phyloP scores from a whole-genome alignment of 495 filamentous ascomycete species.

The Pyrenula aspistea region DNA sequence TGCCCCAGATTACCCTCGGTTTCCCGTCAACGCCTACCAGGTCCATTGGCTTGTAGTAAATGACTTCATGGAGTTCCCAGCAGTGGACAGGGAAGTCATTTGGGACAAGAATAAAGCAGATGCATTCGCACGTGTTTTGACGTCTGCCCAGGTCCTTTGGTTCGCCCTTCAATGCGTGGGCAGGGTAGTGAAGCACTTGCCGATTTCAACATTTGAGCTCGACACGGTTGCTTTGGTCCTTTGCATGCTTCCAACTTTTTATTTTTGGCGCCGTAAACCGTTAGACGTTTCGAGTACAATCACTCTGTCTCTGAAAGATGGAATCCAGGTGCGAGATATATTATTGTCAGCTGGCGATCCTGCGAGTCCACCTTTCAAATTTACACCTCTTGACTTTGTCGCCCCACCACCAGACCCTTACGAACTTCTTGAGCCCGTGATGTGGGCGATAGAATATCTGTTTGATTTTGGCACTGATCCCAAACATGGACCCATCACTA shows the following conservation, averaged over 20 bases:
- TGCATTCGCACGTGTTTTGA: slow-evolving; percentile 17
- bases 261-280: slow-evolving; percentile 31
- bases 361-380: slow-evolving; percentile 4
- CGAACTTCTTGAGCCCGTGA: slow-evolving; percentile 11
- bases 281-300: slow-evolving; percentile 18
- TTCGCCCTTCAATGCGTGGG: slow-evolving; percentile 17
- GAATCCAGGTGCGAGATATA: slow-evolving; percentile 2
- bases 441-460: slow-evolving; percentile 7
- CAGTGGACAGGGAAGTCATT: slow-evolving; percentile 16
- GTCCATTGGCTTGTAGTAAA: slow-evolving; percentile 7
- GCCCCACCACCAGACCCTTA: slow-evolving; percentile 10
- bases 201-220: slow-evolving; percentile 25
- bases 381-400: slow-evolving; percentile 15
- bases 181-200: slow-evolving; percentile 12
- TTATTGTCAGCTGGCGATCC: background rate
- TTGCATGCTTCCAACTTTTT: slow-evolving; percentile 23
- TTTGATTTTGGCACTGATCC: slow-evolving; percentile 8
- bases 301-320: slow-evolving; percentile 1
- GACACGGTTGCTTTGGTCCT: slow-evolving; percentile 29
- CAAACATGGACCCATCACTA: slow-evolving; percentile 2
- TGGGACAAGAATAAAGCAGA: slow-evolving; percentile 28
- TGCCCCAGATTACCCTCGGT: background rate
- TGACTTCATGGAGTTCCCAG: slow-evolving; percentile 10
- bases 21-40: slow-evolving; percentile 10
- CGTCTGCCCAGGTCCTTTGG: slow-evolving; percentile 23